Conservation (phyloP, 2,329 filamentous ascomycete genomes). For the Epichloe gansuensis region DNA sequence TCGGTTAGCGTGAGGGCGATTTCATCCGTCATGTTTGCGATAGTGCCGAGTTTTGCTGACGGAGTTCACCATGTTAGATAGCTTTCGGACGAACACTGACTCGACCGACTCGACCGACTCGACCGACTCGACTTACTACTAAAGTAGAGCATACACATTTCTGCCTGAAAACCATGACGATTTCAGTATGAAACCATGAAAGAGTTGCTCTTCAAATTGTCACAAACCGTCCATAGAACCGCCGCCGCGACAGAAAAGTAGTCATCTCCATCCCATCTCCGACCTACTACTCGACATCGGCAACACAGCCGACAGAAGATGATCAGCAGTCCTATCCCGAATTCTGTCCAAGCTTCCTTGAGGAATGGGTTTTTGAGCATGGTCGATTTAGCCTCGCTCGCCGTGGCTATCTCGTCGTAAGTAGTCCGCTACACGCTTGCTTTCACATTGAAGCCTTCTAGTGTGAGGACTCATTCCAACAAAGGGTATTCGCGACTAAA, state of each 20-base stretch:
- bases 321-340: background rate
- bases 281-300: background rate
- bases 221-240: slow-evolving; percentile 3
- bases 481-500: background rate
- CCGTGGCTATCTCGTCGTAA: background rate
- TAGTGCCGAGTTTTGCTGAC: slow-evolving; percentile 25
- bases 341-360: background rate
- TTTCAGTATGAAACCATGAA: too few relatives aligned
- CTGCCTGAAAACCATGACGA: background rate
- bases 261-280: slow-evolving; percentile 4
- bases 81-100: background rate
- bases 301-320: background rate
- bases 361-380: background rate
- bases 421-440: background rate
- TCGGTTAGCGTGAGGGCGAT: slow-evolving; percentile 18
- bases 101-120: too few relatives aligned
- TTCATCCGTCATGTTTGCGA: slow-evolving; percentile 22
- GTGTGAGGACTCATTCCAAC: background rate
- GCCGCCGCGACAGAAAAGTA: background rate
- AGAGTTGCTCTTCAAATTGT: background rate
- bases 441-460: background rate
- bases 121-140: background rate
- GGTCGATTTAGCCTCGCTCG: background rate
- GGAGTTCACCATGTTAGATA: background rate
- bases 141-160: background rate